Evolutionary conservation across 2,329 filamentous ascomycete genomes (phyloP).

Genomic region (Polytolypa hystricis): DNA sequence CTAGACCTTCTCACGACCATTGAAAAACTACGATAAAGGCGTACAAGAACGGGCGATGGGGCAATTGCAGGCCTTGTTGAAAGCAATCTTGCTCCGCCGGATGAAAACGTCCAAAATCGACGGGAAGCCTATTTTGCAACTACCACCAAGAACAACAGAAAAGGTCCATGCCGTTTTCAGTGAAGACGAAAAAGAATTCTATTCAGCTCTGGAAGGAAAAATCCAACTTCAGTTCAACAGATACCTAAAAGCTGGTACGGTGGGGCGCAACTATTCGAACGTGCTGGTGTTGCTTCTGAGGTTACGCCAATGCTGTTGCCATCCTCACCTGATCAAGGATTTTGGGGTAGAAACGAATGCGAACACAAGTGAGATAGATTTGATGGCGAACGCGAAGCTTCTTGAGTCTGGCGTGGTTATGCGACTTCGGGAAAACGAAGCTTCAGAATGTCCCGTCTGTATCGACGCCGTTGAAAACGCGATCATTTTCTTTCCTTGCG

Average conservation of each 20-base stretch:
- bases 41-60: conserved; percentile 46
- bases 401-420: conserved; percentile 51
- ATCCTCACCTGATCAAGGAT: conserved; percentile 60
- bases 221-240: conserved; percentile 64
- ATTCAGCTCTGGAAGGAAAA: conserved; percentile 53
- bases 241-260: conserved; percentile 56
- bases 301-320: conserved; percentile 70
- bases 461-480: conserved; percentile 66
- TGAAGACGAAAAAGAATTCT: conserved; percentile 54
- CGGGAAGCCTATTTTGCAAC: conserved; percentile 60
- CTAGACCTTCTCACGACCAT: conserved; percentile 42
- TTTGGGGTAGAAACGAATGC: conserved; percentile 43
- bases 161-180: conserved; percentile 54
- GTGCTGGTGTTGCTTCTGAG: conserved; percentile 70
- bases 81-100: conserved; percentile 69
- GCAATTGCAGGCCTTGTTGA: conserved; percentile 62
- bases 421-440: conserved; percentile 51
- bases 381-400: conserved; percentile 51
- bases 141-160: conserved; percentile 55
- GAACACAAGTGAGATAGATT: conserved; percentile 42
- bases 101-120: conserved; percentile 71
- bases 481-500: conserved; percentile 69
- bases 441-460: conserved; percentile 73
- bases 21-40: conserved; percentile 33
- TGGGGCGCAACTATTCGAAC: conserved; percentile 65